Percentiles rank a stretch among this genome's conserved stretches.
These are phyloP conservation scores for Fusarium temperatum DNA, from an alignment of 2,329 filamentous ascomycete species.

Conservation along the genomic window DNA sequence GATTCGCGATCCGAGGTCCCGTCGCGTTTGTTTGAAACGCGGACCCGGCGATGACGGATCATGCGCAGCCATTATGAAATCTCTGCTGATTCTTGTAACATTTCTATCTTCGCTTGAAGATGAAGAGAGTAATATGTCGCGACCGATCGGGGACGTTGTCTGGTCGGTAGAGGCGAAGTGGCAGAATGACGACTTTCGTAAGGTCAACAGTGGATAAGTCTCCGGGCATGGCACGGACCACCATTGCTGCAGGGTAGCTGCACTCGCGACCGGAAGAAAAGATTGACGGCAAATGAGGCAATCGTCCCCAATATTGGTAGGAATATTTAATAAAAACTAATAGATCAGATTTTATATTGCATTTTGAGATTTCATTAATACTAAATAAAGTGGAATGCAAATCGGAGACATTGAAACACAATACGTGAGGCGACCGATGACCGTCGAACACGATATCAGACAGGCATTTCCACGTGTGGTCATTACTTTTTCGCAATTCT, in stretches of 20 bases:
- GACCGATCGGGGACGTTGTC: background rate
- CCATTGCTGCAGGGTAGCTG: background rate
- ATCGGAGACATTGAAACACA: accelerated
- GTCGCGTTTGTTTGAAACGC: background rate
- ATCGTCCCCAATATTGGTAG: no score
- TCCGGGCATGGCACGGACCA: background rate
- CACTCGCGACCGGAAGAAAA: accelerated
- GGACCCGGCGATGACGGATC: background rate
- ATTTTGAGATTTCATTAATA: accelerated
- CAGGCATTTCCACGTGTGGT: no score
- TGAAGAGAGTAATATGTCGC: no score
- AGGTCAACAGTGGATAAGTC: background rate
- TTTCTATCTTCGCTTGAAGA: accelerated
- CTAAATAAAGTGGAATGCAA: accelerated
- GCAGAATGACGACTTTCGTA: accelerated
- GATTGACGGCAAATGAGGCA: accelerated
- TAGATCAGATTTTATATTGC: accelerated
- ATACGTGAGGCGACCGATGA: no score
- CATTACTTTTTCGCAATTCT: no score
- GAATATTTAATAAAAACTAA: background rate
- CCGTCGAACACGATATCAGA: no score
- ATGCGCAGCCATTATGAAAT: accelerated
- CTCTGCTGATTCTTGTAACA: accelerated
- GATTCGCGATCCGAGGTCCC: background rate
- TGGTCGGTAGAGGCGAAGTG: background rate